Conservation (phyloP, 306 rosid species). For the Benincasa hispida region DNA sequence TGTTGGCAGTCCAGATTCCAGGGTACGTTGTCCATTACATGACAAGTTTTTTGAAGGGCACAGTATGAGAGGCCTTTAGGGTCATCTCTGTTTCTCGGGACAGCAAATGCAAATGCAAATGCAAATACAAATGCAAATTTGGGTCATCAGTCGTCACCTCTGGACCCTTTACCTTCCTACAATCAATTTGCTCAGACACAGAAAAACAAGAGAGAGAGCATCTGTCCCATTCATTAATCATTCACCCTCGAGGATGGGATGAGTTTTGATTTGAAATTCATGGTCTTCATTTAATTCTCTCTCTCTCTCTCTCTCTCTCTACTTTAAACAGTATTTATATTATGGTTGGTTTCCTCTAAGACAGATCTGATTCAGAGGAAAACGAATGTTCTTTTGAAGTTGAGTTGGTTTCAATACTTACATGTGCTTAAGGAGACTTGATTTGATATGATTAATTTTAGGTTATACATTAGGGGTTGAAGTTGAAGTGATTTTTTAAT, state of each 20-base stretch:
- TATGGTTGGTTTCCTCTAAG: background rate
- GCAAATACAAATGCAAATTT: background rate
- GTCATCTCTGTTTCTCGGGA: slow-evolving; percentile 52
- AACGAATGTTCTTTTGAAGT: background rate
- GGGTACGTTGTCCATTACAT: slow-evolving; percentile 7
- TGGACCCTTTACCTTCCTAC: slow-evolving; percentile 26
- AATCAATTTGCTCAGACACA: slow-evolving; percentile 22
- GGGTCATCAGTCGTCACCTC: slow-evolving; percentile 51
- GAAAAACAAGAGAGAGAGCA: background rate
- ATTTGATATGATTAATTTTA: background rate
- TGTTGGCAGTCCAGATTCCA: slow-evolving; percentile 1
- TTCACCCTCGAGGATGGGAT: slow-evolving; percentile 2
- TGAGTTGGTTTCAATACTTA: background rate
- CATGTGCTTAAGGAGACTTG: background rate
- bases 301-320: background rate
- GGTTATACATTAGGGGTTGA: background rate
- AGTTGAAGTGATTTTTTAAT: background rate
- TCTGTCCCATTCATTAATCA: slow-evolving; percentile 1
- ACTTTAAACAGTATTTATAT: background rate
- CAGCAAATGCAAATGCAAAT: slow-evolving; percentile 24
- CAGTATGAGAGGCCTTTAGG: slow-evolving; percentile 65
- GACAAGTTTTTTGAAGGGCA: slow-evolving; percentile 28
- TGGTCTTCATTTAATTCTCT: background rate
- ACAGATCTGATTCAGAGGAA: background rate
- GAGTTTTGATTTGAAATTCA: background rate